phyloP scores from a whole-genome alignment of 176 grass and related monocot genomes.

The Avena atlantica region DNA sequence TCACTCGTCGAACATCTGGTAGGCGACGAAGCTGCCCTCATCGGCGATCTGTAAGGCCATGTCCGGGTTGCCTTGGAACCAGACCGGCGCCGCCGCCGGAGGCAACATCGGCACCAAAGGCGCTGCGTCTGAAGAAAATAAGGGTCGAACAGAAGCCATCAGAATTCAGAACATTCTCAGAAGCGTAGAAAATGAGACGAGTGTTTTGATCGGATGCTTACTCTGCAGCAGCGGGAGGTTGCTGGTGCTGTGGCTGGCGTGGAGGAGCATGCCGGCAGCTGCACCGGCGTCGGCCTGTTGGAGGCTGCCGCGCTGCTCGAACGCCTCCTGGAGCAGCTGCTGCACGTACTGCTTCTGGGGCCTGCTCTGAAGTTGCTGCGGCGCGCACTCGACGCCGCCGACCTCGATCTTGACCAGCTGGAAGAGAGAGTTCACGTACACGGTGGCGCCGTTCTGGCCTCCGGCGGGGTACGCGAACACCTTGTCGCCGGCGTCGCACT shows the following conservation, averaged over 20 bases:
- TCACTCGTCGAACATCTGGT: too few species aligned
- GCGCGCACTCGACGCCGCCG: neutral
- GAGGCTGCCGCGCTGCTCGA: slow-evolving; percentile 48
- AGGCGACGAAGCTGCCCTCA: too few species aligned
- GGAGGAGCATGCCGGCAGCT: neutral
- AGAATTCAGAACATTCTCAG: too few species aligned
- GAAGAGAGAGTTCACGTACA: slow-evolving; percentile 65
- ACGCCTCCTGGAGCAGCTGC: slow-evolving; percentile 48
- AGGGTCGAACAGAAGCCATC: too few species aligned
- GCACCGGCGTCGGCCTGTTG: slow-evolving; percentile 40
- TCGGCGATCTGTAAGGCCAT: slow-evolving; percentile 31
- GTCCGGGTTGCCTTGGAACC: slow-evolving; percentile 37
- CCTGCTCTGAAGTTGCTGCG: slow-evolving; percentile 47
- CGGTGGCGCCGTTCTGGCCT: neutral
- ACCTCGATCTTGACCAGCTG: slow-evolving; percentile 36
- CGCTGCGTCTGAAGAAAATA: slow-evolving; percentile 40
- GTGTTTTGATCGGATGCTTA: slow-evolving; percentile 16
- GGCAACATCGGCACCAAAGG: neutral
- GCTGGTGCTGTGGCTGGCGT: neutral
- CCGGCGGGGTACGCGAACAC: slow-evolving; percentile 42
- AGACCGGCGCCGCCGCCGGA: slow-evolving; percentile 25
- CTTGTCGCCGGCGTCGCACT: slow-evolving; percentile 57
- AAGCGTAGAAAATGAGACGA: too few species aligned
- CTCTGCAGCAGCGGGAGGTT: slow-evolving; percentile 60
- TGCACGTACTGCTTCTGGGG: slow-evolving; percentile 32